Evolutionary conservation across 2,329 filamentous ascomycete species (phyloP), one percentile per base, ranked within the genome.

Genomic region (Leptosphaerulina australis): DNA sequence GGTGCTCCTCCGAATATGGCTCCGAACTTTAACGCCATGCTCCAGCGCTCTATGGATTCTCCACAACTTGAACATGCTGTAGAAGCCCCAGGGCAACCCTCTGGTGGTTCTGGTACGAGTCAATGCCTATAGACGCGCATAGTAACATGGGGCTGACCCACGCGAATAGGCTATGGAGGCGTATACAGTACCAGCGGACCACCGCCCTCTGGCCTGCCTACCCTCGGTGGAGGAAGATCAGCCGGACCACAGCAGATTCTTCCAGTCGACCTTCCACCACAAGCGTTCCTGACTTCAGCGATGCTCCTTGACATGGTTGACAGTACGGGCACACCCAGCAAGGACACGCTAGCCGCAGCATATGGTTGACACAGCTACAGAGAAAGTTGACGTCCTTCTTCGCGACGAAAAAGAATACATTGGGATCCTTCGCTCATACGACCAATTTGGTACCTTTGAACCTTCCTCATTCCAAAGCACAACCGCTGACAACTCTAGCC

Each of bases 211-310:
- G 53, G 60, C 8, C 64, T 61, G 15, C 64, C 62, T 38, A 59
- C 57, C 4, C 62, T 71, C n/a, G 68, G 68, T 24, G 67, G 64
- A 36, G 67, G 59, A 44, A 39, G 64, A 51, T 59, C 51, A 18
- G 37, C 51, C 5, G 52, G 54, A 7, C 56, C 65, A 2, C 67
- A 62, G 44, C 62, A 58, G 10, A 61, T 71, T 28, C 56, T 70
- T 5, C 68, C 68, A 20, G 41, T 67, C 24, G 69, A 70, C 33
- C 79, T 93, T 29, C 90, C 90, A 11, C 92, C 92, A 52, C 93
- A 99, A 79, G 97, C 97, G 88, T 99, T 99, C 77, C 96, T 94
- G 14, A 99, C 94, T 24, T 94, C 94, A 24, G 92, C 94, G 45
- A 94, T 97, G 79, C 80, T 99, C 51, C 80, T 99, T 51, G 94